Conservation (phyloP, 108 stramenopile genomes). For the Cylindrotheca closterium region DNA sequence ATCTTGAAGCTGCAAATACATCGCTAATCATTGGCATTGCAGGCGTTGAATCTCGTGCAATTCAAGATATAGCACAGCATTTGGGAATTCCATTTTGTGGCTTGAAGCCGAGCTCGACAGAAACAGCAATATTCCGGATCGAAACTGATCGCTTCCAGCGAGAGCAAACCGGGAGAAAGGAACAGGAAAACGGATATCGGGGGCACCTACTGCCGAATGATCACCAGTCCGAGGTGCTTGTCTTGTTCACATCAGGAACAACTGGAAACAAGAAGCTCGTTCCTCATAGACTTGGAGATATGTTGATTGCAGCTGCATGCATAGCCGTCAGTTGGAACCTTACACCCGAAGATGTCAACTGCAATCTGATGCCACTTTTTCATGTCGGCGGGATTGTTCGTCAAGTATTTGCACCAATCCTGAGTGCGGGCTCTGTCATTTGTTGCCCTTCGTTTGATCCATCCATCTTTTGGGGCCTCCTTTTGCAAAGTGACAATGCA, state of each 20-base stretch:
- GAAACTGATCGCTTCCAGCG: too few species aligned
- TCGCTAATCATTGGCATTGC: constrained; percentile 36
- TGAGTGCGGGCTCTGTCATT: constrained; percentile 61
- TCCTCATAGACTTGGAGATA: constrained; percentile 47
- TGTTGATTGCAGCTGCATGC: constrained; percentile 49
- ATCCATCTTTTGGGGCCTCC: constrained; percentile 44
- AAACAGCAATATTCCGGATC: constrained; percentile 33
- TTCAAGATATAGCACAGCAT: constrained; percentile 31
- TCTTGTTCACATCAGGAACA: constrained; percentile 77
- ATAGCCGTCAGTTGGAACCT: constrained; percentile 59
- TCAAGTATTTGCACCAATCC: constrained; percentile 54
- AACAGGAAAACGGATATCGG: too few species aligned
- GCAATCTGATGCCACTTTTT: constrained; percentile 81
- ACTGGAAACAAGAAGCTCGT: constrained; percentile 75
- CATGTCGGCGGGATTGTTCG: constrained; percentile 61
- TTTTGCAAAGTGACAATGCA: constrained; percentile 2
- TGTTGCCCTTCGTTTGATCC: constrained; percentile 64
- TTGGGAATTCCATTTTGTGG: constrained; percentile 41
- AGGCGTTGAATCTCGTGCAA: constrained; percentile 11
- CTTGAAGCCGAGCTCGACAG: constrained; percentile 21
- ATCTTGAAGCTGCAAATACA: constrained; percentile 23
- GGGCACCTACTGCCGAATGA: constrained; percentile 35
- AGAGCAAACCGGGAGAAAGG: too few species aligned
- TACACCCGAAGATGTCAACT: constrained; percentile 53
- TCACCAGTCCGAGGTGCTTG: constrained; percentile 52